phyloP scores from a whole-genome alignment of 352 stramenopile genomes.

The Globisporangium rhizosaccharum region DNA sequence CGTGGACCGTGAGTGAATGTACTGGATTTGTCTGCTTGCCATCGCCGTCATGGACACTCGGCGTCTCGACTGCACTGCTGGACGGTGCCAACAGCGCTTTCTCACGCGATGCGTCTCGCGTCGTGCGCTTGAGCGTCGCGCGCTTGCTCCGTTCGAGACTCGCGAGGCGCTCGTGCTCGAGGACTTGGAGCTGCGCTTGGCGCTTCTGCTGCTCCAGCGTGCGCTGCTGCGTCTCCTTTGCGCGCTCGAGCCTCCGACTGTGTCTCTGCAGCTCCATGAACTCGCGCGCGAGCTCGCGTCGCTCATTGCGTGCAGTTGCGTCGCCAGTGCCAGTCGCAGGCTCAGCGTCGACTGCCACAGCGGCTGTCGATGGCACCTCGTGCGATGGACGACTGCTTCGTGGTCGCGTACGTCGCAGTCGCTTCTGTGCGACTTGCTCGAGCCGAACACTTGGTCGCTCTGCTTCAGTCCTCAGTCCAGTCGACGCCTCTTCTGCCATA shows the following conservation, averaged over 20 bases:
- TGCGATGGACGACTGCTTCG: no score
- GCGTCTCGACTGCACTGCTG: not conserved
- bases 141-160: slow-evolving; percentile 12
- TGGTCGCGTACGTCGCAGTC: no score
- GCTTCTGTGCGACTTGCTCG: no score
- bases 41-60: no score
- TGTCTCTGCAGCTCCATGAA: slow-evolving; percentile 67
- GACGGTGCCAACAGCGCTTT: not conserved
- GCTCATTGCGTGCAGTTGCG: slow-evolving; percentile 27
- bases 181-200: slow-evolving; percentile 33
- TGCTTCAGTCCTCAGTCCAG: no score
- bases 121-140: slow-evolving; percentile 4
- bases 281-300: slow-evolving; percentile 53
- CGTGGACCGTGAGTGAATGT: not conserved
- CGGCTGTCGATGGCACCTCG: no score
- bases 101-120: not conserved
- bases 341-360: not conserved
- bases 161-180: slow-evolving; percentile 19
- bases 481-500: no score
- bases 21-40: not conserved
- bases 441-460: no score
- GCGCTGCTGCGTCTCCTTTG: slow-evolving; percentile 29
- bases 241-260: slow-evolving; percentile 26
- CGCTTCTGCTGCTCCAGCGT: slow-evolving; percentile 33
- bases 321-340: slow-evolving; percentile 1